Percentiles rank a stretch among this genome's conserved stretches.
Conservation (phyloP, 164 flowering plant genomes). For the Magnolia sinica region DNA sequence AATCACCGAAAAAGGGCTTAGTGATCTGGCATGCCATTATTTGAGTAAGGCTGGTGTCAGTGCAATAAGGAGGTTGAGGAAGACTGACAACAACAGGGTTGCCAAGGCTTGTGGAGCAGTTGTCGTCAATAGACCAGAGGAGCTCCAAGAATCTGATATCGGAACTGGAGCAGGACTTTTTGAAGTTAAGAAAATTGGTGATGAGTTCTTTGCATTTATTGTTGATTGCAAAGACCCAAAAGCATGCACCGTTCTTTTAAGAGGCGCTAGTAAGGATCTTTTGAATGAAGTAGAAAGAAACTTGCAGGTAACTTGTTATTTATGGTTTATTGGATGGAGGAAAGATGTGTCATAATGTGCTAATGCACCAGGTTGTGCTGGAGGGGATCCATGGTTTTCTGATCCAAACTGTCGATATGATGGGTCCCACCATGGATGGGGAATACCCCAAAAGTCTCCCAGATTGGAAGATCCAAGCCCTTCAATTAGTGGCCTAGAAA, state of each 20-base stretch:
- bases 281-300: slow-evolving; percentile 97
- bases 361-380: not conserved
- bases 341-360: not conserved
- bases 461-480: not conserved
- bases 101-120: slow-evolving; percentile 97
- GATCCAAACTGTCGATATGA: not conserved
- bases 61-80: slow-evolving; percentile 89
- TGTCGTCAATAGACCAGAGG: slow-evolving; percentile 90
- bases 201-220: slow-evolving; percentile 84
- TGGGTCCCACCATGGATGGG: not conserved
- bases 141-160: slow-evolving; percentile 92
- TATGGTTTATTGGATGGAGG: not conserved
- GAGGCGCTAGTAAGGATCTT: slow-evolving; percentile 97
- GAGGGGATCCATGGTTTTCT: not conserved
- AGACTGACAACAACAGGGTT: slow-evolving; percentile 89
- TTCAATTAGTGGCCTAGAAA: not conserved
- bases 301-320: slow-evolving; percentile 58
- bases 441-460: not conserved
- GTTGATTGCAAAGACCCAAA: slow-evolving; percentile 92
- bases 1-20: slow-evolving; percentile 91
- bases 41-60: slow-evolving; percentile 94
- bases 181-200: slow-evolving; percentile 96
- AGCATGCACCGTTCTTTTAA: slow-evolving; percentile 87
- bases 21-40: slow-evolving; percentile 94
- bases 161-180: slow-evolving; percentile 92